Evolutionary conservation across 2,329 filamentous ascomycete species (phyloP).

Genomic region (Diaporthe sp.): DNA sequence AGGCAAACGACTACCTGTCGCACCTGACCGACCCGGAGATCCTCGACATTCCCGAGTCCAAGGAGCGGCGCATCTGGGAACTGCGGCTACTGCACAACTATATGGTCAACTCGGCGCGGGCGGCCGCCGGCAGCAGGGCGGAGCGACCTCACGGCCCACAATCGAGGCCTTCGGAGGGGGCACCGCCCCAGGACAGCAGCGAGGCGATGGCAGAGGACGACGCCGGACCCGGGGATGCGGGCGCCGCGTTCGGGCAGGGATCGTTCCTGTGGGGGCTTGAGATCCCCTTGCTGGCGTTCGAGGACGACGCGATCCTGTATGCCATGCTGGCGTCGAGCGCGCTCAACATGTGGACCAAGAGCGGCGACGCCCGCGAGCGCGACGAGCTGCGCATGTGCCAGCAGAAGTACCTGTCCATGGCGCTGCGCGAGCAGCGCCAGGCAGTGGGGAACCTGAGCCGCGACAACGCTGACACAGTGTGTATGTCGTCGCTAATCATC

Average conservation of each 20-base stretch:
- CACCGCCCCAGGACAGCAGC: neutral
- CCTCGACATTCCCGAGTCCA: conserved; percentile 47
- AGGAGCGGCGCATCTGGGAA: conserved; percentile 50
- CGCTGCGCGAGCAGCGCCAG: conserved; percentile 48
- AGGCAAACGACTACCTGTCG: conserved; percentile 38
- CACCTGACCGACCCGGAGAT: conserved; percentile 30
- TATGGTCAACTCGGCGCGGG: conserved; percentile 44
- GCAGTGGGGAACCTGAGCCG: conserved; percentile 45
- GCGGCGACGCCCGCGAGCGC: conserved; percentile 32
- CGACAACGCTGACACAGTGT: conserved; percentile 47
- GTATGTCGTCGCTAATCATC: conserved; percentile 48
- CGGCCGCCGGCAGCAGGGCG: conserved; percentile 37
- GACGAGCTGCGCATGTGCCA: conserved; percentile 42
- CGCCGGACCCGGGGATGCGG: neutral
- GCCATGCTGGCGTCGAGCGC: conserved; percentile 49
- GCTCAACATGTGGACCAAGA: conserved; percentile 47
- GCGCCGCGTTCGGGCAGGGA: neutral
- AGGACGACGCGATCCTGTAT: conserved; percentile 48
- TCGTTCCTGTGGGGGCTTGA: conserved; percentile 45
- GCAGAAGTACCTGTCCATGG: conserved; percentile 49
- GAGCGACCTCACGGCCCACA: conserved; percentile 29
- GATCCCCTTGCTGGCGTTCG: conserved; percentile 46
- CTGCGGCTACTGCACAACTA: conserved; percentile 49
- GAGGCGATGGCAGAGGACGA: neutral
- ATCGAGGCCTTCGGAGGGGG: conserved; percentile 33